Percentiles rank a stretch among this genome's conserved stretches.
These are phyloP conservation scores for Wickerhamomyces bovis DNA, from an alignment of 805 yeast genomes.

Conservation along the genomic window DNA sequence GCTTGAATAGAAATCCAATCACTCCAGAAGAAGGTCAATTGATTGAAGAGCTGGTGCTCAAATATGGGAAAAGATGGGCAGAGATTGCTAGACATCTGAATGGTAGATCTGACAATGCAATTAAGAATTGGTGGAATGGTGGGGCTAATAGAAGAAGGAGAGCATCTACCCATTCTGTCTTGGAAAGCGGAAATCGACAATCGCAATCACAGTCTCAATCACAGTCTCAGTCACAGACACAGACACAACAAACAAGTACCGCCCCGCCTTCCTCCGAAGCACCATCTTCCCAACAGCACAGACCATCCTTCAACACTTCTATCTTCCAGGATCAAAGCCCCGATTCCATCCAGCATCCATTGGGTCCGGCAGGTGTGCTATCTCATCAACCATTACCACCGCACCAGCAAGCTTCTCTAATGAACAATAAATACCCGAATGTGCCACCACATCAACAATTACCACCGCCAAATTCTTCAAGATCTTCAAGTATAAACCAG, in stretches of 20 bases:
- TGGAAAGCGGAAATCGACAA: slow-evolving; percentile 7
- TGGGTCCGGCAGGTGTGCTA: slow-evolving; percentile 9
- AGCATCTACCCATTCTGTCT: slow-evolving; percentile 29
- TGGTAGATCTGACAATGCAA: slow-evolving; percentile 86
- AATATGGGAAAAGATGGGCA: slow-evolving; percentile 89
- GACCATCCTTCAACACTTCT: slow-evolving; percentile 12
- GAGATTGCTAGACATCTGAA: slow-evolving; percentile 83
- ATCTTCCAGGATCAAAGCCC: slow-evolving; percentile 12
- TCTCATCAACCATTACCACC: slow-evolving; percentile 4
- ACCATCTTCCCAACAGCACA: slow-evolving; percentile 4
- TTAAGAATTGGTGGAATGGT: slow-evolving; percentile 96
- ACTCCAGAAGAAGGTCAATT: slow-evolving; percentile 76
- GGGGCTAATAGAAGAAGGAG: slow-evolving; percentile 81
- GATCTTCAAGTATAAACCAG: slow-evolving; percentile 21
- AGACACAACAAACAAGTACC: neutral
- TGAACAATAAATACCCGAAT: neutral
- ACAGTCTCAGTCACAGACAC: slow-evolving; percentile 2
- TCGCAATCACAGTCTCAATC: slow-evolving; percentile 2
- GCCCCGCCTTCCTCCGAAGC: neutral
- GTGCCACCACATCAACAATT: neutral
- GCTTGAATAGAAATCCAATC: slow-evolving; percentile 75
- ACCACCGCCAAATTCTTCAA: slow-evolving; percentile 8
- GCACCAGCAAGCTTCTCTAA: slow-evolving; percentile 3
- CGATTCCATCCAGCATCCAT: slow-evolving; percentile 4
- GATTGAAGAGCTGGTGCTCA: slow-evolving; percentile 72